Evolutionary conservation across 352 stramenopile species (phyloP).

Genomic region (Peronospora farinosa): DNA sequence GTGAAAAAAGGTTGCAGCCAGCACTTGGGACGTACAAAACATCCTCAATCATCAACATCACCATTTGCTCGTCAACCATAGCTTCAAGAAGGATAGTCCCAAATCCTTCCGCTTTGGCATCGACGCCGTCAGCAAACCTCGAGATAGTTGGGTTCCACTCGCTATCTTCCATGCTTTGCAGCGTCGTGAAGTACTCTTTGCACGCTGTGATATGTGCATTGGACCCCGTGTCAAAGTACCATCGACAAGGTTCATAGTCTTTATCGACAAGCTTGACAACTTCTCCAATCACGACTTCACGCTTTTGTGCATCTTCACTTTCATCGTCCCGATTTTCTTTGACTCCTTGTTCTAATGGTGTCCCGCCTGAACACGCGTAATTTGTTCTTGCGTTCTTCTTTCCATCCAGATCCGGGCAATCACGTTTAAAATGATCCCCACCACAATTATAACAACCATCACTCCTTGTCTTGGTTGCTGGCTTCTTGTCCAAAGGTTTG

Average conservation of each 20-base stretch:
- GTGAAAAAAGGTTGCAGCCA: conserved; percentile 16
- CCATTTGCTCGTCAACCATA: conserved; percentile 14
- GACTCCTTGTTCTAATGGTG: background rate
- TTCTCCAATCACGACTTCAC: too few species aligned
- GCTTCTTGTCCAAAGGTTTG: background rate
- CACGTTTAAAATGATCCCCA: background rate
- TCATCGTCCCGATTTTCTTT: background rate
- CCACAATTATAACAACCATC: background rate
- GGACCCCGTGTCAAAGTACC: conserved; percentile 17
- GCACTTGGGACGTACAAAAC: conserved; percentile 9
- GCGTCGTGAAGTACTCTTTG: conserved; percentile 16
- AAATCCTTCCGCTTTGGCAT: conserved; percentile 11
- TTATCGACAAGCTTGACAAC: conserved; percentile 1
- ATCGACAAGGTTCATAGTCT: too few species aligned
- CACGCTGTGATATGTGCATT: conserved; percentile 10
- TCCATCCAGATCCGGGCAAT: background rate
- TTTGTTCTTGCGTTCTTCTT: conserved; percentile 4
- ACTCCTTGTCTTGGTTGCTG: too few species aligned
- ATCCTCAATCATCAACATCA: conserved; percentile 9
- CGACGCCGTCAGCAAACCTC: conserved; percentile 5
- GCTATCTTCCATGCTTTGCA: conserved; percentile 9
- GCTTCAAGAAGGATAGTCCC: conserved; percentile 6
- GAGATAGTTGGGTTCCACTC: too few species aligned
- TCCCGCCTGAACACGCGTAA: background rate
- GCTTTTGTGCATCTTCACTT: background rate